Base-by-base conservation (phyloP, 1,139 yeast species). In the Zhuliangozyma parablackwelliae region DNA sequence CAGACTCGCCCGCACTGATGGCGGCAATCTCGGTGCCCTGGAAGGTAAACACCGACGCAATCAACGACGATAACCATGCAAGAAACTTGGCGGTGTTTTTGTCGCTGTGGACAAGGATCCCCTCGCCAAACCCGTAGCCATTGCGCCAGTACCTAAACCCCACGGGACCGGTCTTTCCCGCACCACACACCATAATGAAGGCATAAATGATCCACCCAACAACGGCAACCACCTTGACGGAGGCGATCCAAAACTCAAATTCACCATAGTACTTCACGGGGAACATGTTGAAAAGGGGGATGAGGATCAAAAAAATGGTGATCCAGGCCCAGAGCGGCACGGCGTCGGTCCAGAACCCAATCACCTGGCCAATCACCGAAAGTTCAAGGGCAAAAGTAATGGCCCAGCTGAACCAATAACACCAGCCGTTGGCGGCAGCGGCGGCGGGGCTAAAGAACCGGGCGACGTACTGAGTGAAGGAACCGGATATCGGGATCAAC, bases 111-210 rank as follows among this genome's bases (percentile, higher is more conserved):
- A 69, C 63, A 31, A 58, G 51, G 39, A 70, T 63, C 32, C 87
- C 88, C 8, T 80, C 72, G 45, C 87, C 89, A 80, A 75, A 87
- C 2, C 96, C 82, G 37, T 96, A 96, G 3, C 96, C 96, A 54
- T 89, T 66, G 61, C 90, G 79, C 97, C 97, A 90, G 65, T 89
- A 88, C 57, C 89, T 72, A 69, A 83, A 84, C 7, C 92, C 95
- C 33, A 85, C 75, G 11, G 89, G 84, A 12, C 89, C 88, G 11
- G 76, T 70, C 32, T 59, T 48, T 39, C 84, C 82, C 10, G 82
- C 87, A 47, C 94, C 94, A 54, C 87, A 80, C 24, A 81, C 86
- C 68, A 80, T 78, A 53, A 78, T 65, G 45, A 83, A 67, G 28
- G 85, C 82, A 50, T 81, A 82, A 26, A 83, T 51, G 47, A 83